These are phyloP conservation scores for Termitomyces sp. DNA, from an alignment of 768 basidiomycete species.

Conservation along the genomic window DNA sequence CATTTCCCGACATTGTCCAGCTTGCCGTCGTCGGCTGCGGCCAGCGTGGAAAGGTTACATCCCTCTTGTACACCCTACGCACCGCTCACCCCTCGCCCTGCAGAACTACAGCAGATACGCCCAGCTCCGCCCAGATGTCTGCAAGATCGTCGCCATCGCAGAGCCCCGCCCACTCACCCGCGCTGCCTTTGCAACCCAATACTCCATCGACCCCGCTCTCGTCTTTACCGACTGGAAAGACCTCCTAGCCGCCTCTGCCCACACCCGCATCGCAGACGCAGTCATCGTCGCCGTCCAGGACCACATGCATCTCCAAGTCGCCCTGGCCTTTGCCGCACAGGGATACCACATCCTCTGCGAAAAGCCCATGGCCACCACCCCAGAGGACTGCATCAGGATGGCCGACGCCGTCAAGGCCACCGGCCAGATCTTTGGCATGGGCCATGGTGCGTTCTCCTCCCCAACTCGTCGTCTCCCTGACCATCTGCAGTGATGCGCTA, in stretches of 20 bases:
- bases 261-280: slow-evolving; percentile 75
- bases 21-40: slow-evolving; percentile 80
- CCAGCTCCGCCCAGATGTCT: slow-evolving; percentile 47
- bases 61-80: neutral
- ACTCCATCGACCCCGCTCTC: slow-evolving; percentile 61
- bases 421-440: slow-evolving; percentile 77
- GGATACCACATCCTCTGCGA: slow-evolving; percentile 90
- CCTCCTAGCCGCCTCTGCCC: slow-evolving; percentile 61
- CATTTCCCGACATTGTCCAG: slow-evolving; percentile 38
- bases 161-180: slow-evolving; percentile 73
- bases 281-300: slow-evolving; percentile 81
- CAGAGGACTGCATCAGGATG: slow-evolving; percentile 72
- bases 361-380: slow-evolving; percentile 83
- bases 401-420: slow-evolving; percentile 64
- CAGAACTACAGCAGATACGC: slow-evolving; percentile 67
- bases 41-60: slow-evolving; percentile 66
- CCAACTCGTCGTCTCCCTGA: neutral
- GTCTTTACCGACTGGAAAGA: slow-evolving; percentile 71
- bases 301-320: slow-evolving; percentile 68
- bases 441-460: slow-evolving; percentile 65
- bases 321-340: slow-evolving; percentile 68
- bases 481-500: slow-evolving; percentile 67
- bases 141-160: slow-evolving; percentile 80
- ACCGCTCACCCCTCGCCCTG: neutral
- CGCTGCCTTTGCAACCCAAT: slow-evolving; percentile 44